phyloP scores from a whole-genome alignment of 441 rosid species.

The Jatropha multifida region DNA sequence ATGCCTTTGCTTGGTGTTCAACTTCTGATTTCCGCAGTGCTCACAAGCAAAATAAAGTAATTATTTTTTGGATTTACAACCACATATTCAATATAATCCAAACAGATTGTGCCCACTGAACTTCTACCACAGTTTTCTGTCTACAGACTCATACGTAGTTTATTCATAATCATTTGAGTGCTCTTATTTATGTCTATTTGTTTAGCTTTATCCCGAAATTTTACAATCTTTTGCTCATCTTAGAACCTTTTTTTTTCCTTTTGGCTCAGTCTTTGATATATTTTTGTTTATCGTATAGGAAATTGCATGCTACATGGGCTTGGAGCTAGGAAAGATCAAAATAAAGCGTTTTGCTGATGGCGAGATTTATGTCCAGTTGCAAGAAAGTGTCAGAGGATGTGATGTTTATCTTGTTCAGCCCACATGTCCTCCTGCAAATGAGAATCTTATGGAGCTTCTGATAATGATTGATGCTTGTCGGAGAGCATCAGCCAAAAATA shows the following conservation, averaged over 20 bases:
- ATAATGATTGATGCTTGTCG: slow-evolving; percentile 97
- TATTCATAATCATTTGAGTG: neutral
- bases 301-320: slow-evolving; percentile 88
- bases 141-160: neutral
- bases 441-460: slow-evolving; percentile 94
- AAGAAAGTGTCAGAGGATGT: slow-evolving; percentile 97
- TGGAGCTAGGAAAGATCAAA: slow-evolving; percentile 87
- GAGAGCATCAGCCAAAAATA: slow-evolving; percentile 93
- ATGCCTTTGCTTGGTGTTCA: neutral
- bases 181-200: neutral
- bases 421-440: slow-evolving; percentile 96
- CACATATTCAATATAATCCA: neutral
- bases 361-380: slow-evolving; percentile 90
- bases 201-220: neutral
- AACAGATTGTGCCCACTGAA: neutral
- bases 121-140: neutral
- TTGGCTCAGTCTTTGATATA: neutral
- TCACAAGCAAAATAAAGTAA: neutral
- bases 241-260: neutral
- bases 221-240: neutral
- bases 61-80: neutral
- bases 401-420: slow-evolving; percentile 94
- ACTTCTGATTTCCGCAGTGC: neutral
- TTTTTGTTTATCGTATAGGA: slow-evolving; percentile 43
- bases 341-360: slow-evolving; percentile 96